phyloP scores from a whole-genome alignment of 2,329 filamentous ascomycete species.

The Daldinia eschscholtzii region DNA sequence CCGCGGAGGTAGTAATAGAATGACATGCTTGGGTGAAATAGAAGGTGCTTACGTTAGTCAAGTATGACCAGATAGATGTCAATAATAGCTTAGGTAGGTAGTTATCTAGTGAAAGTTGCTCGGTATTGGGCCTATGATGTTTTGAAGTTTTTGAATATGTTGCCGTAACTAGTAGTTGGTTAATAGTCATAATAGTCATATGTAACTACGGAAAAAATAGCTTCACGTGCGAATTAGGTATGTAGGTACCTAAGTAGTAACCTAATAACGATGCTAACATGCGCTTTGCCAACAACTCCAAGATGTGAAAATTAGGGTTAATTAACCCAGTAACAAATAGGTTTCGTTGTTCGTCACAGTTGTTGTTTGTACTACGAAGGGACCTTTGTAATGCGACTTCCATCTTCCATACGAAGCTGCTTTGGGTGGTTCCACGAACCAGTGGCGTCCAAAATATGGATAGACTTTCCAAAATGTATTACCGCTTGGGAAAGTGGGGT shows the following conservation, averaged over 20 bases:
- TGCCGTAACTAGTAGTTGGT: neutral
- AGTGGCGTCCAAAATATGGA: conserved; percentile 22
- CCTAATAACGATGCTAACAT: conserved; percentile 10
- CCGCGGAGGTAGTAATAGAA: conserved; percentile 5
- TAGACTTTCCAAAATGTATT: conserved; percentile 36
- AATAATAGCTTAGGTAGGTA: neutral
- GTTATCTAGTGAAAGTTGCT: neutral
- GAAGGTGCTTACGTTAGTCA: conserved; percentile 11
- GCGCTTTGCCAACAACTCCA: conserved; percentile 15
- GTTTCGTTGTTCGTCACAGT: neutral
- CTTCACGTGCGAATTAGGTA: no score
- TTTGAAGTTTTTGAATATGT: neutral
- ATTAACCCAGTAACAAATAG: conserved; percentile 34
- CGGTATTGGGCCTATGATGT: neutral
- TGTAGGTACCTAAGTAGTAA: neutral
- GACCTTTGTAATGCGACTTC: conserved; percentile 34
- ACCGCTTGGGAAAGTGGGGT: conserved; percentile 40
- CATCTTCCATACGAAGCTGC: conserved; percentile 14
- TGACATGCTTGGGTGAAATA: conserved; percentile 6
- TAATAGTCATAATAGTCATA: neutral
- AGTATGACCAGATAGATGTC: neutral
- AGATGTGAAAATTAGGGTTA: conserved; percentile 23
- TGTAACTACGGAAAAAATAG: no score
- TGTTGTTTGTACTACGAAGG: conserved; percentile 15
- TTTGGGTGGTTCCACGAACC: conserved; percentile 10